Evolutionary conservation across 495 filamentous ascomycete genomes (phyloP).

Genomic region (Neurospora intermedia): DNA sequence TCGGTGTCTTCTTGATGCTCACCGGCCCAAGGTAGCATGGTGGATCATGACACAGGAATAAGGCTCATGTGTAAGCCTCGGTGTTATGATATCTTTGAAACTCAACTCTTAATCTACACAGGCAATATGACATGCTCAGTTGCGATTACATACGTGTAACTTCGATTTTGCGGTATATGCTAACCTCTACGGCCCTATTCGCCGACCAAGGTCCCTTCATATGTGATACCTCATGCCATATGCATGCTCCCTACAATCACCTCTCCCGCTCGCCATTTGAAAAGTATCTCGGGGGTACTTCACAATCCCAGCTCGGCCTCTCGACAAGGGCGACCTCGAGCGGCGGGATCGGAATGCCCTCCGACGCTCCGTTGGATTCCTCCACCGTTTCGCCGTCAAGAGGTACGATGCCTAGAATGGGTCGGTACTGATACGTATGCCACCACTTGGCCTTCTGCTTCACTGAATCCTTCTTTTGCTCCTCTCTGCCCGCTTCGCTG

Average conservation of each 20-base stretch:
- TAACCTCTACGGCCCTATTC: background rate
- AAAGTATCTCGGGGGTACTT: slow-evolving; percentile 63
- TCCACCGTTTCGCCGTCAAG: slow-evolving; percentile 35
- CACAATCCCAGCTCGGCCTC: slow-evolving; percentile 74
- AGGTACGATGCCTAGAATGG: slow-evolving; percentile 79
- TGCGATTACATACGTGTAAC: background rate
- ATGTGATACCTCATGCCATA: background rate
- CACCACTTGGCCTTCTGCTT: slow-evolving; percentile 44
- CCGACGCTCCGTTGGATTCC: slow-evolving; percentile 14
- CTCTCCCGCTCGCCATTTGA: slow-evolving; percentile 48
- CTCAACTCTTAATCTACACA: background rate
- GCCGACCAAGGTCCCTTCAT: background rate
- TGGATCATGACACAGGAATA: background rate
- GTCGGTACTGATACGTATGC: slow-evolving; percentile 82
- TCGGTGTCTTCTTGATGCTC: background rate
- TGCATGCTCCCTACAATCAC: slow-evolving; percentile 1
- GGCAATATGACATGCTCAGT: background rate
- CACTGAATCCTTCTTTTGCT: slow-evolving; percentile 8
- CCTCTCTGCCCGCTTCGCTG: slow-evolving; percentile 10
- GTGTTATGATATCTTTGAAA: background rate
- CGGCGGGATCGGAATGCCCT: slow-evolving; percentile 12
- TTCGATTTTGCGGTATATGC: background rate
- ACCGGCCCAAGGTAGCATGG: background rate
- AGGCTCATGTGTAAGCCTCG: background rate
- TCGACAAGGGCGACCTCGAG: slow-evolving; percentile 83